Conservation (phyloP, 768 basidiomycete species). For the Lentinula detonsa region DNA sequence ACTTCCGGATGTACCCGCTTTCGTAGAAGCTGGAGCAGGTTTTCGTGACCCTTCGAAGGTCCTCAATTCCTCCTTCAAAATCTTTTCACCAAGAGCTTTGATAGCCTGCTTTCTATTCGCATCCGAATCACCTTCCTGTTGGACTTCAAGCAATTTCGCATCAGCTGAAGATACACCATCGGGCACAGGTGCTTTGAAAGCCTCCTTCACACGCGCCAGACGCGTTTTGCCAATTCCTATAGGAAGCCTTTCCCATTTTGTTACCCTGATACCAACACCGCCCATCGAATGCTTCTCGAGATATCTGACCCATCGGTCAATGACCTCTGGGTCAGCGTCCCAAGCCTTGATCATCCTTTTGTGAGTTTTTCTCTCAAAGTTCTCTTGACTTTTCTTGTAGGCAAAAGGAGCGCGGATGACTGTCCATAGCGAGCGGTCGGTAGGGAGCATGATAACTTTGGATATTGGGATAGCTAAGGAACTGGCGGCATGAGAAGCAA, state of each 20-base stretch:
- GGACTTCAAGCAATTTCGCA: conserved; percentile 30
- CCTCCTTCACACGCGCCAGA: conserved; percentile 15
- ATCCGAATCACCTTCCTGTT: conserved; percentile 19
- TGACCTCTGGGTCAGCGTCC: conserved; percentile 76
- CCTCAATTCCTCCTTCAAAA: conserved; percentile 1
- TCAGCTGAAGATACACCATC: conserved; percentile 19
- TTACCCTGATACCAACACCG: conserved; percentile 84
- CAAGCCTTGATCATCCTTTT: conserved; percentile 86
- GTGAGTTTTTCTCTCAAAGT: conserved; percentile 82
- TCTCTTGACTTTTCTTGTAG: conserved; percentile 93
- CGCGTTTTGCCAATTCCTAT: conserved; percentile 35
- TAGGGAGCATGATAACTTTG: conserved; percentile 60
- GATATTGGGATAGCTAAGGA: conserved; percentile 79
- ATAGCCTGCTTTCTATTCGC: conserved; percentile 7
- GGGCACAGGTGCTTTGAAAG: conserved; percentile 16
- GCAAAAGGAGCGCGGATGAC: conserved; percentile 82
- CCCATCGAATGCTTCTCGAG: conserved; percentile 67
- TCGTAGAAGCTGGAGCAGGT: not conserved
- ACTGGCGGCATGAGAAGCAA: conserved; percentile 79
- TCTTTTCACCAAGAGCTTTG: not conserved
- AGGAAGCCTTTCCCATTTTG: conserved; percentile 67
- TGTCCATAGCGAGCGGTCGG: conserved; percentile 76
- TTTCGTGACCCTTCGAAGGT: not conserved
- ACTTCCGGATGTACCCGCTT: not conserved
- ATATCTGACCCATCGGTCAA: conserved; percentile 79